A percentile compares a stretch with the other conserved stretches of the same genome.
phyloP scores from a whole-genome alignment of 192 early-diverging fungal genomes.

The Obelidium mucronatum region DNA sequence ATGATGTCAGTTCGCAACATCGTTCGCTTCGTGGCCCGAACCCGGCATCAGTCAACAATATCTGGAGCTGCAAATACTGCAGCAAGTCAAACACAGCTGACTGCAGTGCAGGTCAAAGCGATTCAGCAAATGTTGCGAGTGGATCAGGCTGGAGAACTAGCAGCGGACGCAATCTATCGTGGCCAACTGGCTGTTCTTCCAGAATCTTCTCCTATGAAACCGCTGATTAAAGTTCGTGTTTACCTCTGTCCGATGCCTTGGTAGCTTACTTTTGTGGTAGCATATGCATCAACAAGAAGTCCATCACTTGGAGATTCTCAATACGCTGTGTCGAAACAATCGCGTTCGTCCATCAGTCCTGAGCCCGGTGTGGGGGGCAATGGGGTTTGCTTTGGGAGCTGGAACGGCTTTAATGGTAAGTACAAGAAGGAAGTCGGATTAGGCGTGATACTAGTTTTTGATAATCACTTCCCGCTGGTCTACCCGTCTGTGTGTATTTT shows the following conservation, averaged over 20 bases:
- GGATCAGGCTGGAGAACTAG: conserved; percentile 96
- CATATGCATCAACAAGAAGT: conserved; percentile 98
- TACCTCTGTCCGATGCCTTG: neutral
- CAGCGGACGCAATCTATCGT: conserved; percentile 94
- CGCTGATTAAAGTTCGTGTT: conserved; percentile 68
- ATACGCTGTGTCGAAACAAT: conserved; percentile 74
- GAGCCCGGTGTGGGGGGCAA: conserved; percentile 84
- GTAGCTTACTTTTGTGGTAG: conserved; percentile 43
- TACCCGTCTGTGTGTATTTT: neutral
- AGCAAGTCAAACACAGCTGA: neutral
- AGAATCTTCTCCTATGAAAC: conserved; percentile 68
- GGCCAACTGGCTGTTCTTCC: conserved; percentile 89
- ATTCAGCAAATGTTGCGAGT: conserved; percentile 81
- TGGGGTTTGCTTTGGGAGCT: conserved; percentile 86
- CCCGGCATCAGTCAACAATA: neutral
- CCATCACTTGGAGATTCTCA: conserved; percentile 80
- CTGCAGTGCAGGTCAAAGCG: conserved; percentile 5
- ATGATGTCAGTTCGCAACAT: no score
- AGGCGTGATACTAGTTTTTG: no score
- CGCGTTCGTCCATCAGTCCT: conserved; percentile 87
- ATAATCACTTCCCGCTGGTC: no score
- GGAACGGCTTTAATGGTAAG: conserved; percentile 80
- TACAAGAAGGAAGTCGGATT: neutral
- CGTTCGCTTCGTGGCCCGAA: neutral
- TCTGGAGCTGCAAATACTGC: neutral